Evolutionary conservation across 805 yeast species (phyloP).

Genomic region (Schwanniomyces sp.): DNA sequence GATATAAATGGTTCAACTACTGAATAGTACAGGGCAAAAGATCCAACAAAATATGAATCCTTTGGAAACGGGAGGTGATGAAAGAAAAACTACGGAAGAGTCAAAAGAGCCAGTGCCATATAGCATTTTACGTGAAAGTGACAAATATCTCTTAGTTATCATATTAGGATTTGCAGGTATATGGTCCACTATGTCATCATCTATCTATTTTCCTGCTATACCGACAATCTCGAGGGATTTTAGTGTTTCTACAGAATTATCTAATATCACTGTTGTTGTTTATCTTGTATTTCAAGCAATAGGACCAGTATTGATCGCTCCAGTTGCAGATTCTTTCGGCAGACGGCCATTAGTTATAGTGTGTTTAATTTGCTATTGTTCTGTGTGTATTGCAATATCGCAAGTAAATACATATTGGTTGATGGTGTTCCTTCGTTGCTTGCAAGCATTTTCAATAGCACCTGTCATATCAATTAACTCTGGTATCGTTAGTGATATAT

Average conservation of each 20-base stretch:
- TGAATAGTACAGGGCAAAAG: background rate
- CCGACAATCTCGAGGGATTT: conserved; percentile 55
- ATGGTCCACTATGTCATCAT: conserved; percentile 67
- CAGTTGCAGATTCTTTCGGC: conserved; percentile 66
- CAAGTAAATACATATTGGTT: conserved; percentile 52
- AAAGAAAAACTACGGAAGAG: background rate
- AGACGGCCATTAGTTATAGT: conserved; percentile 61
- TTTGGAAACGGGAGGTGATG: background rate
- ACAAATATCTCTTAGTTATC: conserved; percentile 38
- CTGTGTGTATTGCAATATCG: conserved; percentile 65
- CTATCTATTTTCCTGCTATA: conserved; percentile 78
- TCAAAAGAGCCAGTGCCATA: conserved; percentile 22
- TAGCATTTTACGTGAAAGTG: conserved; percentile 44
- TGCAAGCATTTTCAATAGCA: conserved; percentile 72
- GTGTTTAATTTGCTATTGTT: conserved; percentile 54
- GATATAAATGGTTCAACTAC: background rate
- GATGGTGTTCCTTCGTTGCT: conserved; percentile 59
- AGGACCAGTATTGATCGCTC: conserved; percentile 65
- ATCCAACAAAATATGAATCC: background rate
- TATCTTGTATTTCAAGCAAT: conserved; percentile 74
- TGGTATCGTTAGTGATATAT: conserved; percentile 71
- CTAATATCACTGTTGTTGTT: conserved; percentile 71
- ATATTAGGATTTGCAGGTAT: conserved; percentile 47
- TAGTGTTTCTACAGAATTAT: conserved; percentile 50
- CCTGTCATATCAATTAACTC: conserved; percentile 66